Evolutionary conservation across 768 basidiomycete genomes (phyloP), one percentile per base, ranked within the genome.

Genomic region (Galerina sulciceps): DNA sequence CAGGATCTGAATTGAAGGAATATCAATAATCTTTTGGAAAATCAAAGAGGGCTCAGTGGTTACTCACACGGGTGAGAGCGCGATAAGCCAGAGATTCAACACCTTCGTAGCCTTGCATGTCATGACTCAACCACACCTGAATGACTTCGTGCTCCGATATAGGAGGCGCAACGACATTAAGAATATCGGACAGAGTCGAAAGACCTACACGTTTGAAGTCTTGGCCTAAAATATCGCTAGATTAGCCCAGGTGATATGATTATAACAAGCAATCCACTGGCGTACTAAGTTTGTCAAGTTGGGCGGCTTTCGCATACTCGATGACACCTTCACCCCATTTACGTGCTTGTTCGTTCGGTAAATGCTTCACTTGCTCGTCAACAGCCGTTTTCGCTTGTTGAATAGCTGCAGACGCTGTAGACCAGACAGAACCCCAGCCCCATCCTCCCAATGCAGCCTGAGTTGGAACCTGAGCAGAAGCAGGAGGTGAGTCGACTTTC

Each of bases 111-210:
- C 97, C 97, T 62, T 84, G 81, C 96, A 99, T 96, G 64, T 97
- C 95, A 75, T 99, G 96, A 68, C 90, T 91, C 38, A 99, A 77
- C 90, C 93, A 94, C 8, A 99, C 88, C 71, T 97, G 88, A 62
- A 99, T 95, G 14, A 98, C 94, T 74, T 99, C 97, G 70, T 99
- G 96, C 72, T 96, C 96, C 22, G 96, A 93, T 66, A 99, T 99
- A 11, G 97, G 97, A 41, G 97, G 97, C 0, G 97, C 97, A 59
- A 99, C 96, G 26, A 90, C 96, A 70, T 98, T 96, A 50, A 99
- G 79, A 55, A 99, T 88, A 57, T 96, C 95, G 2, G 86, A 93
- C 23, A 99, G 77, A 2, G 96, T 94, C 10, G 93, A 94, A 37
- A 96, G 76, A 26, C 94, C 93, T 23, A 91, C 90, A 50, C 89